Conservation (phyloP, 441 rosid genomes). For the Hura crepitans region DNA sequence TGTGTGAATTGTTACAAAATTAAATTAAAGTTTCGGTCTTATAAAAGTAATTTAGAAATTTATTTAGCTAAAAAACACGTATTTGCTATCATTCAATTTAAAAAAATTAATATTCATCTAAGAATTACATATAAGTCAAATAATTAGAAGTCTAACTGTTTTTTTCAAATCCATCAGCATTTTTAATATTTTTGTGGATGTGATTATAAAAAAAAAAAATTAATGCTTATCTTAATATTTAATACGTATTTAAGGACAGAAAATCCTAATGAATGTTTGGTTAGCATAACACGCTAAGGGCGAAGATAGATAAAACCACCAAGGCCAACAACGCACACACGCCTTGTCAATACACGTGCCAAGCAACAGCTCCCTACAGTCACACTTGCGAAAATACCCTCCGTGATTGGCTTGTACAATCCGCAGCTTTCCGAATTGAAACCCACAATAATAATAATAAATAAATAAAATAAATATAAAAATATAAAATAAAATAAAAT, state of each 20-base stretch:
- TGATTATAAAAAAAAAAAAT: too few relatives aligned
- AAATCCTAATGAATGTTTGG: neutral
- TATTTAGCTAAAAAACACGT: too few relatives aligned
- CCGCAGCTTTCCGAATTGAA: slow-evolving; percentile 19
- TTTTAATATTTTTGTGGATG: too few relatives aligned
- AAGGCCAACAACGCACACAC: neutral
- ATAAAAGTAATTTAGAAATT: too few relatives aligned
- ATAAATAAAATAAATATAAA: neutral
- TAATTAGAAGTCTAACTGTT: too few relatives aligned
- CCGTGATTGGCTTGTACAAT: slow-evolving; percentile 24
- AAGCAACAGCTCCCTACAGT: neutral
- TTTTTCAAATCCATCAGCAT: too few relatives aligned
- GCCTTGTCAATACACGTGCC: slow-evolving; percentile 11
- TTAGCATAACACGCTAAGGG: neutral
- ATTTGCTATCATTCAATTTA: too few relatives aligned
- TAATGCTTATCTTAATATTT: neutral
- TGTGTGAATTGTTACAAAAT: too few relatives aligned
- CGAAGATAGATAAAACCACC: neutral
- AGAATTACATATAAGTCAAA: too few relatives aligned
- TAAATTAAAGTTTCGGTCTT: too few relatives aligned
- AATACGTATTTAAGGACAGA: neutral
- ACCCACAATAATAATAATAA: too few relatives aligned
- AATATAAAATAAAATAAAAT: neutral
- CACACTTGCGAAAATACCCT: slow-evolving; percentile 22
- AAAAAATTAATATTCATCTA: too few relatives aligned